Base-by-base conservation (phyloP, 202 grass and related monocot genomes). In the Eragrostis tef region DNA sequence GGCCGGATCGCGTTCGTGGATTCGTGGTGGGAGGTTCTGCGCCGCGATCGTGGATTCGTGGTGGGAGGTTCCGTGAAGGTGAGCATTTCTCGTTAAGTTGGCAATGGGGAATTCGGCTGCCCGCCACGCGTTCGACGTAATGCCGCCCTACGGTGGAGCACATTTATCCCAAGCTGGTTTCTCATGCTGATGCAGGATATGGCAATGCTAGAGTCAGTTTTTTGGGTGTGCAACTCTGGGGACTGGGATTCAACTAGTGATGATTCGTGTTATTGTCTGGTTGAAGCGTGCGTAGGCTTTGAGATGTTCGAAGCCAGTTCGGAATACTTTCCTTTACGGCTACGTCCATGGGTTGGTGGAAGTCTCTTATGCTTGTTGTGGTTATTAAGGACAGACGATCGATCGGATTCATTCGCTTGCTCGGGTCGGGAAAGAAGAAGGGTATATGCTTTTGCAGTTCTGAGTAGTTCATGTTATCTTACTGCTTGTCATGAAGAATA, bases 101-200 rank as follows among this genome's bases (percentile, higher is more conserved):
- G 11, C 7, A 17, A 19, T 64, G 44, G 63, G 43, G 5, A 7
- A 41, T n/a, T 61, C 22, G 56, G 9, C 9, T 79, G 86, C 47
- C 25, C 49, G 25, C 46, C 19, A 71, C 25, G 3, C 70, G 77
- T 62, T 81, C 64, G 82, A 65, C 65, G 54, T 20, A 85, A 88
- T 76, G 86, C 29, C 24, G 20, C 24, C 4, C 26, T n/a, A 24
- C 6, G 29, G 15, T n/a, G 59, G 34, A 83, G 50, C 11, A 53
- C 64, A 61, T 19, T 65, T 41, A 49, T 70, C 64, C 53, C 61
- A 15, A 27, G 6, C 0, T 21, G 9, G 25, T 15, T 15, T 53
- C 22, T 21, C 64, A 60, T n/a, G 73, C 26, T 44, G 16, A 27
- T 13, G 54, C 54, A 25, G 21, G 10, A 59, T 12, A 25, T 24